Evolutionary conservation across 805 yeast genomes (phyloP).

Genomic region (Lipomyces orientalis): DNA sequence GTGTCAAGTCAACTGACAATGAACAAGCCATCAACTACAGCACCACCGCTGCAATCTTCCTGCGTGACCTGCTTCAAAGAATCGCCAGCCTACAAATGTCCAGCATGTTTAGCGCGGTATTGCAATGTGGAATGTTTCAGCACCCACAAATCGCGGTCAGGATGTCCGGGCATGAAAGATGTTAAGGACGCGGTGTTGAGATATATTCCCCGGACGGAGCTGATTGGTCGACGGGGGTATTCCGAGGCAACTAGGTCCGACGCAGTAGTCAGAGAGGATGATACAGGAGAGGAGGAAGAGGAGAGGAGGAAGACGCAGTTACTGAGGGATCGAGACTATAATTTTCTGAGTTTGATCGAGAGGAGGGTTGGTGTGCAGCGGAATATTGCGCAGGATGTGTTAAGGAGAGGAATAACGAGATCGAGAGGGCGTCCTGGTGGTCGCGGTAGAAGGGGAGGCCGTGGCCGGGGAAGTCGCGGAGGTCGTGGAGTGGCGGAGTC

Average conservation of each 20-base stretch:
- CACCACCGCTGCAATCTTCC: constrained; percentile 12
- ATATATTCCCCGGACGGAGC: constrained; percentile 29
- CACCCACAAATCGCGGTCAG: constrained; percentile 24
- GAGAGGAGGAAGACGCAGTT: constrained; percentile 21
- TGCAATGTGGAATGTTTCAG: constrained; percentile 33
- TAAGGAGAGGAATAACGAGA: constrained; percentile 11
- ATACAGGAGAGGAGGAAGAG: constrained; percentile 2
- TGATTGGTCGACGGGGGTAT: constrained; percentile 27
- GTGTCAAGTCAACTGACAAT: not conserved
- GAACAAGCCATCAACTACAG: not conserved
- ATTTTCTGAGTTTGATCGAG: constrained; percentile 33
- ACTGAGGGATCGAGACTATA: constrained; percentile 34
- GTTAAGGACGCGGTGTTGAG: constrained; percentile 28
- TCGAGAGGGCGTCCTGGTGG: constrained; percentile 1
- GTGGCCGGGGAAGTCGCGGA: not conserved
- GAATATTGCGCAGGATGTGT: constrained; percentile 23
- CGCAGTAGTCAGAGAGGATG: not conserved
- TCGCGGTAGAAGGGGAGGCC: not conserved
- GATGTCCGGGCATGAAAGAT: constrained; percentile 32
- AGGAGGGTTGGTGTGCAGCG: constrained; percentile 32
- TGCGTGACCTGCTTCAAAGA: constrained; percentile 28
- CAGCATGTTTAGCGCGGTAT: constrained; percentile 28
- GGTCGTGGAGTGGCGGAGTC: constrained; percentile 14
- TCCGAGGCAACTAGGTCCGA: not conserved
- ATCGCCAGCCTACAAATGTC: constrained; percentile 32